Evolutionary conservation across 306 rosid species (phyloP), one percentile per base, ranked within the genome.

Genomic region (Arachis stenosperma): DNA sequence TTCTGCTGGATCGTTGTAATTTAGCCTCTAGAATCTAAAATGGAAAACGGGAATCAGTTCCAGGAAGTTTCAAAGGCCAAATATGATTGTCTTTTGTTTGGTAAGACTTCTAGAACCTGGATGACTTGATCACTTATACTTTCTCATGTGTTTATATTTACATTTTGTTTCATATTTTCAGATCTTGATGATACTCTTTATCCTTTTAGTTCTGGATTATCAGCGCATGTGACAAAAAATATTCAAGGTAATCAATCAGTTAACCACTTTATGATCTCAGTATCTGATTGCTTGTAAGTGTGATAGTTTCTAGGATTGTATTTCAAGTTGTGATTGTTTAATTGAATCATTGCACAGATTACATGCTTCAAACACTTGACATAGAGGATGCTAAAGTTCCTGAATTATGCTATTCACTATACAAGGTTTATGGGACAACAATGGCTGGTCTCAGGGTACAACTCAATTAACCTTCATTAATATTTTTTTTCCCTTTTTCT

Each of bases 141-240:
- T 75, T 27, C 61, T 76, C 9, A 5, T 69, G 22, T 13, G 3
- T 14, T 59, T 2, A 39, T 43, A 17, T 79, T 40, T n/a, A 14
- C 52, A 11, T 84, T 8, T 56, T 15, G 27, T 30, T 22, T 22
- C 1, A 22, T 79, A 17, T 75, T 71, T 83, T 55, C 79, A 93
- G 98, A 93, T 85, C 78, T 93, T 69, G 98, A 93, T 85, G 98
- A 93, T 83, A 93, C 98, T 22, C 92, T 93, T 53, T 90, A 93
- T 74, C 90, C 97, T 58, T 8, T 75, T 13, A 88, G 91, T 55
- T 89, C 89, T 61, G 98, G 98, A 42, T 57, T 90, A 73, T 83
- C 96, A 1, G 75, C 6, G 5, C 81, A 83, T 44, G 84, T 93
- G 52, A 82, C 81, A 7, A 81, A 86, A 75, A 89, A 87, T 47